Conservation (phyloP, 192 early-diverging fungal genomes). For the Funneliformis mosseae region DNA sequence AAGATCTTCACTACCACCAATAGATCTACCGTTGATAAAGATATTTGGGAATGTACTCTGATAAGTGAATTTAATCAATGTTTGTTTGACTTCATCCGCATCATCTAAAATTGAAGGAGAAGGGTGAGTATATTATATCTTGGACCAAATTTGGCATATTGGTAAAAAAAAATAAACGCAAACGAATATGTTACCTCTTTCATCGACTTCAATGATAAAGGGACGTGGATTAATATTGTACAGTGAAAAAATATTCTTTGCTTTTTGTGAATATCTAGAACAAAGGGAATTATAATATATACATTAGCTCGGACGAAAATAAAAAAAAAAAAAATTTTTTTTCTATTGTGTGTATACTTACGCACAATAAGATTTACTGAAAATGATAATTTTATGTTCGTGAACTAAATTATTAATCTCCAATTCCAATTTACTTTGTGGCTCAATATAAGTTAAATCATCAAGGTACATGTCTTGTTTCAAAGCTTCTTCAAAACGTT, state of each 20-base stretch:
- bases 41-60: slow-evolving; percentile 35
- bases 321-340: neutral
- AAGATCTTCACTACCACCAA: slow-evolving; percentile 35
- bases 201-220: slow-evolving; percentile 16
- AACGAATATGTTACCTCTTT: slow-evolving; percentile 1
- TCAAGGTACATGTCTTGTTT: neutral
- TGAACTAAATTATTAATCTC: slow-evolving; percentile 24
- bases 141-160: too few species aligned
- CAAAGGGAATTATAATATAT: neutral
- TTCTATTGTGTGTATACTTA: slow-evolving; percentile 3
- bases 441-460: neutral
- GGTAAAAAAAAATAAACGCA: neutral
- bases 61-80: slow-evolving; percentile 12
- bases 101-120: slow-evolving; percentile 20
- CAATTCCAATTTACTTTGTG: slow-evolving; percentile 5
- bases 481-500: neutral
- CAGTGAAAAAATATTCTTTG: slow-evolving; percentile 21
- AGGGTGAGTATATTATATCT: neutral
- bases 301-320: neutral
- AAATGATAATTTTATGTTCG: slow-evolving; percentile 17
- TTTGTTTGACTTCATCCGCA: slow-evolving; percentile 15
- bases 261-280: slow-evolving; percentile 20
- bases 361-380: slow-evolving; percentile 27
- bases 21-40: slow-evolving; percentile 27
- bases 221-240: slow-evolving; percentile 5